Base-by-base conservation (phyloP, 305 asterid genomes). In the Lippia alba region DNA sequence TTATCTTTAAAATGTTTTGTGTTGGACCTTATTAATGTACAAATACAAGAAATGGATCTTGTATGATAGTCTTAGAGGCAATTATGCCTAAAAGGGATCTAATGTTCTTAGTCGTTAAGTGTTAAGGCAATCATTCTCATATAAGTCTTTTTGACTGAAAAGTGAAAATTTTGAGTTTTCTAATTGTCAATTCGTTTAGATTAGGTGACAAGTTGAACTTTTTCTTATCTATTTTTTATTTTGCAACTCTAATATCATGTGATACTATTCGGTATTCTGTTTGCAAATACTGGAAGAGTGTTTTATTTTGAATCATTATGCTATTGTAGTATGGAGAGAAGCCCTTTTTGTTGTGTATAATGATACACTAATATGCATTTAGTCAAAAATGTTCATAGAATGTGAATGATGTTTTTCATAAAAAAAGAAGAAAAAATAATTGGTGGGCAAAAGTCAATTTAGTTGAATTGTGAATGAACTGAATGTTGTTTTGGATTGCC, bases 381-480 rank as follows among this genome's bases (percentile, higher is more conserved):
- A 20, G 46, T 34, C 16, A 41, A 34, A 36, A 14, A n/a, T 54
- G 10, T 41, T 44, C 17, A 24, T 54, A 17, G 50, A 60, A 53
- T 51, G 63, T 63, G 32, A 36, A 19, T 40, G 36, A 20, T 20
- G 55, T 8, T 71, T 53, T 36, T 53, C 33, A n/a, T 30, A 20
- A 53, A 18, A 15, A n/a, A 18, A 51, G 51, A 32, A 69, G 48
- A 53, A 17, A 24, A 5, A 56, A 53, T 12, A 39, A 10, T 17
- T 60, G 41, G 18, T 12, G 30, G 30, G 50, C 39, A 5, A 4
- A 33, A 17, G 12, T 20, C 50, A 11, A 51, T 50, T 3, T 53
- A 15, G 36, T 66, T 66, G 51, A 53, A 53, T 48, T 66, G 71
- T 50, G 61, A 34, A 34, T 32, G 66, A 30, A 64, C 57, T 51